phyloP scores from a whole-genome alignment of 768 basidiomycete species.

The Boletus reticuloceps region DNA sequence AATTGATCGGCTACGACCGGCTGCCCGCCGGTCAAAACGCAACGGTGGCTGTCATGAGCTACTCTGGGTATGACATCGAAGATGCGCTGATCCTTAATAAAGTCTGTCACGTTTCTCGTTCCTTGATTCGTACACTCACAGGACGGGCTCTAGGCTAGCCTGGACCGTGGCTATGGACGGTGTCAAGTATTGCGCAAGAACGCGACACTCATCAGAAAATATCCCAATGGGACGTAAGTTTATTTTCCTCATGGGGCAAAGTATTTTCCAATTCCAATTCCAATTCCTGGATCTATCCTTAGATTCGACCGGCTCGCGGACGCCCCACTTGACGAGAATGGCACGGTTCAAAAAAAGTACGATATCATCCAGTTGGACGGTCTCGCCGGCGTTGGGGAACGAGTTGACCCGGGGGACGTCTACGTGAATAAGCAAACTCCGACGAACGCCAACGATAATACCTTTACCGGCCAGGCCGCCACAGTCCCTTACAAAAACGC shows the following conservation, averaged over 20 bases:
- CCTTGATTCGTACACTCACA: conserved; percentile 2
- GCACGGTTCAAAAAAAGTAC: conserved; percentile 77
- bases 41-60: conserved; percentile 98
- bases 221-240: conserved; percentile 94
- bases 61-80: conserved; percentile 99
- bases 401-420: conserved; percentile 88
- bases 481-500: conserved; percentile 88
- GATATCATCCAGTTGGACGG: conserved; percentile 92
- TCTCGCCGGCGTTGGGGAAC: conserved; percentile 91
- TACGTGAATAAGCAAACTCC: conserved; percentile 98
- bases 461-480: conserved; percentile 79
- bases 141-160: conserved; percentile 61
- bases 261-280: conserved; percentile 10
- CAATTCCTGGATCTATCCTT: not conserved
- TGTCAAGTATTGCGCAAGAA: conserved; percentile 98
- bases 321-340: conserved; percentile 82
- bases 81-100: conserved; percentile 97
- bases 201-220: conserved; percentile 89
- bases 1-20: conserved; percentile 93
- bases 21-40: conserved; percentile 98
- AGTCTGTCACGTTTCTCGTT: conserved; percentile 37
- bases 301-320: conserved; percentile 95
- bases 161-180: conserved; percentile 96
- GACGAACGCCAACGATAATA: conserved; percentile 89
- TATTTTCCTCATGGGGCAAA: conserved; percentile 10